A percentile compares a stretch with the other conserved stretches of the same genome.
These are phyloP conservation scores for Dovyalis caffra DNA, from an alignment of 345 rosid genomes.

Conservation along the genomic window DNA sequence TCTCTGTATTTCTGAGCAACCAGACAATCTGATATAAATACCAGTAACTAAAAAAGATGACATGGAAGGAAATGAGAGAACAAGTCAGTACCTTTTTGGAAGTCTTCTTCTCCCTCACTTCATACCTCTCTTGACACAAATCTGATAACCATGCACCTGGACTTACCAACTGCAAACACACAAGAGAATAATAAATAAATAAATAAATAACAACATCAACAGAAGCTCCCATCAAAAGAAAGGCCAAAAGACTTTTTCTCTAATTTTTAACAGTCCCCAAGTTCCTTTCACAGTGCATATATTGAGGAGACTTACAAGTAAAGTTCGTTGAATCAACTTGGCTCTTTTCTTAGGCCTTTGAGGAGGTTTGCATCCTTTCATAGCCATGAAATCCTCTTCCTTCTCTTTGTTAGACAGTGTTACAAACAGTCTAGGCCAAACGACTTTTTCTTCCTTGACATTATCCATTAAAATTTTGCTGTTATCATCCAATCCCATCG, in stretches of 20 bases:
- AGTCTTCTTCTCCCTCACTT: constrained; percentile 89
- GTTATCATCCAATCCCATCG: constrained; percentile 63
- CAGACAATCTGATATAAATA: not conserved
- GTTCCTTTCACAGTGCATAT: not conserved
- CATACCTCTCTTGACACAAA: constrained; percentile 77
- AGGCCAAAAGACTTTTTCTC: not conserved
- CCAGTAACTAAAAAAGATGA: not conserved
- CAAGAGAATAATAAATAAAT: no score
- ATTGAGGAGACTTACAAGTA: constrained; percentile 49
- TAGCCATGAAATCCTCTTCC: constrained; percentile 91
- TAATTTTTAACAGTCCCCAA: not conserved
- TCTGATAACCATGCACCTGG: constrained; percentile 94
- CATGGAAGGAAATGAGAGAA: not conserved
- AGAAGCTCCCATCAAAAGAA: not conserved
- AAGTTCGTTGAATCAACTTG: constrained; percentile 76
- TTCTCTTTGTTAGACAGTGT: constrained; percentile 84
- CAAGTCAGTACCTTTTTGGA: constrained; percentile 67
- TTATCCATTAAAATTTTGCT: constrained; percentile 52
- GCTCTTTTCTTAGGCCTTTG: constrained; percentile 94
- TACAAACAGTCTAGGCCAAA: constrained; percentile 78
- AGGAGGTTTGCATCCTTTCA: constrained; percentile 94
- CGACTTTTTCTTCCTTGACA: constrained; percentile 61
- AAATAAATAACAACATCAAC: not conserved
- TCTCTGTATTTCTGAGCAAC: not conserved
- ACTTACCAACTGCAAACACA: constrained; percentile 62